Evolutionary conservation across 805 yeast genomes (phyloP), one percentile per base, ranked within the genome.

Genomic region (Limtongia smithiae): DNA sequence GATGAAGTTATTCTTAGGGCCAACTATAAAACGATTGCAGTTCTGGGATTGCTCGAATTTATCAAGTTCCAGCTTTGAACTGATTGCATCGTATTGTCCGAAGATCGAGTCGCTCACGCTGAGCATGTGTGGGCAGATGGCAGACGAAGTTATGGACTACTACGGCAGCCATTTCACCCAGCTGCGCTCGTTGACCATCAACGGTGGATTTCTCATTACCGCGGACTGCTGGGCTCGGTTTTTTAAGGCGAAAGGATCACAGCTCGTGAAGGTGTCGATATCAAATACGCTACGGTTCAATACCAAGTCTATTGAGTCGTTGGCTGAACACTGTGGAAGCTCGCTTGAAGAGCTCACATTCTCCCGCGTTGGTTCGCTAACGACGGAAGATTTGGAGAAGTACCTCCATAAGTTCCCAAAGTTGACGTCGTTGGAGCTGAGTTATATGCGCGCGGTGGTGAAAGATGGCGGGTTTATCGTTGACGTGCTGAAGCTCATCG

Each of bases 11-110:
- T 91, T 93, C 62, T 68, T 93, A 44, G 79, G 80, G 40, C 76
- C 87, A 0, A 72, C 75, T 14, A 64, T 80, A 41, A 76, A 68
- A 47, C 65, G 68, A 3, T 68, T 93, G 25, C 85, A 85, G 54
- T 80, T 93, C 55, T 87, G 95, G 89, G 99, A 93, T 68, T 93
- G 99, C 65, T 88, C 96, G 0, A 81, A 80, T 50, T 41, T n/a
- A 51, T 37, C 24, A 12, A 20, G 17, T 30, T 14, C 21, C 52
- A 77, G 93, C 0, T 75, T 82, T 53, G 76, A 78, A 59, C 74
- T 80, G 55, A 79, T 93, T 33, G 89, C 90, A 0, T 73, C 94
- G 0, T 83, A 70, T 63, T 86, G 96, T 58, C 96, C 96, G 0
- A 73, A 82, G 24, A 54, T 93, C 3, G 81, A 77, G 56, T 65